Base-by-base conservation (phyloP, 352 stramenopile genomes). In the Globisporangium radiosum region DNA sequence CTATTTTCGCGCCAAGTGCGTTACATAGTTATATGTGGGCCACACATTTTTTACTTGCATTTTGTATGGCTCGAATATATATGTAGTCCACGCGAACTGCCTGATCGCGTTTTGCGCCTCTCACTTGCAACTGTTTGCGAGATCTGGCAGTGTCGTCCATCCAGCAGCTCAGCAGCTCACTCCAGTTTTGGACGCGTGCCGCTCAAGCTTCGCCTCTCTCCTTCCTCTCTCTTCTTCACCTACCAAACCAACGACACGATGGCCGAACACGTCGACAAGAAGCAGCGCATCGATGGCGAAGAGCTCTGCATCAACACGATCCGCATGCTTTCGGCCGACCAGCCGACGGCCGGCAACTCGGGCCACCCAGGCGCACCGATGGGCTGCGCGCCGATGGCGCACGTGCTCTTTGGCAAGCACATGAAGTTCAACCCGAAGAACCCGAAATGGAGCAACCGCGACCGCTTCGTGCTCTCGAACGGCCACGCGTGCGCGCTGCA, bases 381-480 rank as follows among this genome's bases (percentile, higher is more conserved):
- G 97, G 97, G 97, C 67, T 99, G 96, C 68, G 97, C 97, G 48
- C 96, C 97, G 49, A 99, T 99, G 85, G 97, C 97, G 13, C 94
- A 99, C 74, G 78, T 97, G 48, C 82, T 99, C 33, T 99, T 97
- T 79, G 86, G 78, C 61, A 92, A 98, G 72, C 78, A 76, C 47
- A 94, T 95, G 86, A 85, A 85, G 61, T 93, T 90, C 66, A 93
- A 92, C 71, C 82, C 81, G 53, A 90, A 87, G 70, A 90, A 92
- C 69, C 82, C 85, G 17, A 78, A 82, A 67, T 95, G 86, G 88
- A 94, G 85, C 74, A 98, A 98, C 76, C 95, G 97, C 47, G 97
- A 99, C 85, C 95, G 97, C 69, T 99, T 99, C 73, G 94, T 99
- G 56, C 85, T 99, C 54, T 98, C 90, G 53, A 99, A 99, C 75